Evolutionary conservation across 2,329 filamentous ascomycete genomes (phyloP).

Genomic region (Talaromyces sp.): DNA sequence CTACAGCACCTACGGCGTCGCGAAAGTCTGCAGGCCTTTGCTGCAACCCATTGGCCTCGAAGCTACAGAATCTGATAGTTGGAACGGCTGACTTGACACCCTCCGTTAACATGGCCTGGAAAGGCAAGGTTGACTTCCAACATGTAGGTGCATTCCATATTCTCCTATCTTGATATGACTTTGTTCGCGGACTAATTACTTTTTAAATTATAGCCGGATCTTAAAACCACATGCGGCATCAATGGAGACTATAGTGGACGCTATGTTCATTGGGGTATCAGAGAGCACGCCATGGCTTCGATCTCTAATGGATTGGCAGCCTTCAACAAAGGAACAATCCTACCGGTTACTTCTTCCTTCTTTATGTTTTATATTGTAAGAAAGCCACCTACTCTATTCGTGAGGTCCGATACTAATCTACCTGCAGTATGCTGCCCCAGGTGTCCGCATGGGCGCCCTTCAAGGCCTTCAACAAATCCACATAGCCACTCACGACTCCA

Average conservation of each 20-base stretch:
- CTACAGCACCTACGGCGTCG: constrained; percentile 50
- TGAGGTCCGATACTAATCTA: not conserved
- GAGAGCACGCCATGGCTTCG: constrained; percentile 63
- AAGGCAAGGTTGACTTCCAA: constrained; percentile 51
- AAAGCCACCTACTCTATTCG: not conserved
- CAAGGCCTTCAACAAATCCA: constrained; percentile 57
- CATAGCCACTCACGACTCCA: constrained; percentile 60
- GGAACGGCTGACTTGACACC: constrained; percentile 54
- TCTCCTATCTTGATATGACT: no score
- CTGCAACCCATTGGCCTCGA: constrained; percentile 52
- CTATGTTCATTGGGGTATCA: constrained; percentile 58
- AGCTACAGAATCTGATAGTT: constrained; percentile 51
- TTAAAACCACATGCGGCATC: constrained; percentile 41
- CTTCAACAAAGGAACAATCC: constrained; percentile 53
- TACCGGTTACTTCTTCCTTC: constrained; percentile 58
- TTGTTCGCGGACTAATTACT: no score
- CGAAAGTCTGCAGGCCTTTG: constrained; percentile 49
- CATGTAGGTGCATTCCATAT: constrained; percentile 33
- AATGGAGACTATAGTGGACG: constrained; percentile 53
- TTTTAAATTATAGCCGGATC: constrained; percentile 24
- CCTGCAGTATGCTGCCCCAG: constrained; percentile 52
- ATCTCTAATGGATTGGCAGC: constrained; percentile 75
- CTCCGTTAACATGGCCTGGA: constrained; percentile 56
- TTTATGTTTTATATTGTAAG: constrained; percentile 57
- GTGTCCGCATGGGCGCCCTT: constrained; percentile 59